phyloP scores from a whole-genome alignment of 805 yeast genomes.

The Teunomyces lycoperdinae region DNA sequence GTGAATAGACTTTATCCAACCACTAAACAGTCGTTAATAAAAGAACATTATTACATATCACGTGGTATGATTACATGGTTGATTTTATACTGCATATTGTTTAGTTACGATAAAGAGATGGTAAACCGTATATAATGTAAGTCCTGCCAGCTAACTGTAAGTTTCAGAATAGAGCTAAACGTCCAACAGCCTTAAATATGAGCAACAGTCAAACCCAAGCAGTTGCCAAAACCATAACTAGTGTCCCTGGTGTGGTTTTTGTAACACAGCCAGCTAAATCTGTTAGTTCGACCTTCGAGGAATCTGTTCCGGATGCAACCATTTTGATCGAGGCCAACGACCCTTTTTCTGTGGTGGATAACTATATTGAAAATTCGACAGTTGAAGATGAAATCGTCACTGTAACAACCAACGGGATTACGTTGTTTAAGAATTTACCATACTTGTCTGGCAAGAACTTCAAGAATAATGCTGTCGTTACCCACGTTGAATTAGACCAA shows the following conservation, averaged over 20 bases:
- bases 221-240: slow-evolving; percentile 30
- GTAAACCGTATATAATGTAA: neutral
- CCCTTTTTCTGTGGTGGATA: slow-evolving; percentile 47
- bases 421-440: slow-evolving; percentile 61
- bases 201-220: slow-evolving; percentile 12
- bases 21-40: slow-evolving; percentile 5
- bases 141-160: neutral
- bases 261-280: slow-evolving; percentile 48
- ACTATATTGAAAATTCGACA: slow-evolving; percentile 17
- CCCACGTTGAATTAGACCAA: slow-evolving; percentile 56
- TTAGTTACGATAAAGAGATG: slow-evolving; percentile 5
- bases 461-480: slow-evolving; percentile 44
- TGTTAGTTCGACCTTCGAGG: slow-evolving; percentile 31
- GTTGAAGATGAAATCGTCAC: slow-evolving; percentile 31
- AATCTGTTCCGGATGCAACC: slow-evolving; percentile 17
- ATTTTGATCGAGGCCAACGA: slow-evolving; percentile 48
- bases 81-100: neutral
- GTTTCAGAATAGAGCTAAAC: neutral
- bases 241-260: slow-evolving; percentile 33
- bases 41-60: slow-evolving; percentile 10
- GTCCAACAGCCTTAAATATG: slow-evolving; percentile 6
- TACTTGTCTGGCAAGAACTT: slow-evolving; percentile 43
- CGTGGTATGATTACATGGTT: slow-evolving; percentile 11
- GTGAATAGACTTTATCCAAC: slow-evolving; percentile 1
- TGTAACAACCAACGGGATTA: slow-evolving; percentile 50